Percentiles rank a stretch among this genome's conserved stretches.
Conservation (phyloP, 2,329 filamentous ascomycete species). For the Tympanopsis confertula region DNA sequence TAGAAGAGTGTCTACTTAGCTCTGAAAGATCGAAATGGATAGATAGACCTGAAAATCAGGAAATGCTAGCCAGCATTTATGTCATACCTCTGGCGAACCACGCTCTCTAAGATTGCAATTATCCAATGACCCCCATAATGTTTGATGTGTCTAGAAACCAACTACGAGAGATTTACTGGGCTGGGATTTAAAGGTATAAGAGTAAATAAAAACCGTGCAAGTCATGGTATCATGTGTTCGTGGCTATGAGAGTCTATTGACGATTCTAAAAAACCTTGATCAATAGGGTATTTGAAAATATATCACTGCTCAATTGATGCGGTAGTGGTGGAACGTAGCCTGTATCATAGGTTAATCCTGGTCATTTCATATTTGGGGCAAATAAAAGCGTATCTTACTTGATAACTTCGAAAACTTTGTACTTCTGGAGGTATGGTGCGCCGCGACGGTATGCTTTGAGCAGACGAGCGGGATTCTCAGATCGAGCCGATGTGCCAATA, state of each 20-base stretch:
- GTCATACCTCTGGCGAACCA: too few relatives aligned
- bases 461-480: conserved; percentile 12
- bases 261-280: too few relatives aligned
- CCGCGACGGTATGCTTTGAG: conserved; percentile 57
- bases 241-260: too few relatives aligned
- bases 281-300: not conserved
- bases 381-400: conserved; percentile 37
- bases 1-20: not conserved
- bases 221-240: too few relatives aligned
- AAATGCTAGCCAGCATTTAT: too few relatives aligned
- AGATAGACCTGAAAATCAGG: too few relatives aligned
- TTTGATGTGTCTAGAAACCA: too few relatives aligned
- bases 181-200: too few relatives aligned
- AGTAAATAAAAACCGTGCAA: too few relatives aligned
- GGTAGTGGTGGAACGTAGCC: not conserved
- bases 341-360: not conserved
- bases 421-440: conserved; percentile 55
- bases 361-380: not conserved
- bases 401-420: conserved; percentile 69
- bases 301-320: not conserved
- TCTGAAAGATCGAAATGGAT: not conserved
- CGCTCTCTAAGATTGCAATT: too few relatives aligned
- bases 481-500: conserved; percentile 30
- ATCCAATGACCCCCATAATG: too few relatives aligned
- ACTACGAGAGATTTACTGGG: too few relatives aligned